phyloP scores from a whole-genome alignment of 2,329 filamentous ascomycete species.

The Cadophora malorum region DNA sequence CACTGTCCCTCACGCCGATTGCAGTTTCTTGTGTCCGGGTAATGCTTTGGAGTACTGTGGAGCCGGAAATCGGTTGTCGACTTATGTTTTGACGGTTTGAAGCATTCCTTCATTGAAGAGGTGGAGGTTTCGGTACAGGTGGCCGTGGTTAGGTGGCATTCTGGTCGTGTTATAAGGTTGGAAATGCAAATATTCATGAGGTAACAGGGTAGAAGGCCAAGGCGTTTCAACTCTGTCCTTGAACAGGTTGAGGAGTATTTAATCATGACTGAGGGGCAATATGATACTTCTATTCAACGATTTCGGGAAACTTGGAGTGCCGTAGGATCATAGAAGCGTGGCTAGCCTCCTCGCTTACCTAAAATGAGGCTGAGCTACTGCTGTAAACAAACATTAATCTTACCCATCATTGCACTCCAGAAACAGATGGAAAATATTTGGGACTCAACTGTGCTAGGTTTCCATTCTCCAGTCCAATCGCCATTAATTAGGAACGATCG shows the following conservation, averaged over 20 bases:
- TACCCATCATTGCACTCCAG: too few species aligned
- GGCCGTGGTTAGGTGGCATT: too few species aligned
- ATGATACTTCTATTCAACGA: neutral
- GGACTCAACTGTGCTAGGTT: neutral
- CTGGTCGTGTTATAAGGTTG: neutral
- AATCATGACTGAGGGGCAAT: neutral
- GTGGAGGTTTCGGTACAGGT: neutral
- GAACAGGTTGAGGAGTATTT: neutral
- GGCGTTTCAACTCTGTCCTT: neutral
- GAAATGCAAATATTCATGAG: neutral
- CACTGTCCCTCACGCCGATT: conserved; percentile 28
- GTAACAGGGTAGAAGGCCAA: neutral
- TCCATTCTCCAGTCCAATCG: neutral
- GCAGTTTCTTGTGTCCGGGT: conserved; percentile 30
- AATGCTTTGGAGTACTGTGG: conserved; percentile 32
- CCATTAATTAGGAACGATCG: neutral
- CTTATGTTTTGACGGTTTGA: conserved; percentile 22
- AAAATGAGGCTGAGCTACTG: too few species aligned
- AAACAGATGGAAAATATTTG: too few species aligned
- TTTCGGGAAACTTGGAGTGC: neutral
- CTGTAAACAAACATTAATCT: too few species aligned
- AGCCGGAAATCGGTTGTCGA: conserved; percentile 38
- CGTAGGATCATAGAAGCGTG: too few species aligned
- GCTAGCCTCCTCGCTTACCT: too few species aligned
- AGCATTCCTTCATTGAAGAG: neutral